These are phyloP conservation scores for Alopecurus myosuroides DNA, from an alignment of 176 grass and related monocot genomes.

Conservation along the genomic window DNA sequence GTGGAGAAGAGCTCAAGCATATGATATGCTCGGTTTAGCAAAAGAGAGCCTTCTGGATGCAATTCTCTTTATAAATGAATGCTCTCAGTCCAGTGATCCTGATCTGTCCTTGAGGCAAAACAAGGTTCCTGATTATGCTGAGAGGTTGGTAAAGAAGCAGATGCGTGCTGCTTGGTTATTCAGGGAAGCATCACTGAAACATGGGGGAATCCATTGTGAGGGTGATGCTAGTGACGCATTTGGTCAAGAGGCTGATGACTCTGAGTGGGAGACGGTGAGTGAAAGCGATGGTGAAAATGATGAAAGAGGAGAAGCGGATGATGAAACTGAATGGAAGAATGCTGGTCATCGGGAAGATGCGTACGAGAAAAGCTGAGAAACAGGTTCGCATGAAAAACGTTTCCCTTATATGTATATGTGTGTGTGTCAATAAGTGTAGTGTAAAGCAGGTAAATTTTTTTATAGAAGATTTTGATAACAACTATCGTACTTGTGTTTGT, in stretches of 20 bases:
- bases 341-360: conserved; percentile 47
- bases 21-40: conserved; percentile 95
- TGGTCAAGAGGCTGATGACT: conserved; percentile 82
- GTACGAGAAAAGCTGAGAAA: conserved; percentile 59
- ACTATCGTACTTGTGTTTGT: not conserved
- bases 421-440: not conserved
- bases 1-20: conserved; percentile 98
- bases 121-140: conserved; percentile 99
- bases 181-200: conserved; percentile 87
- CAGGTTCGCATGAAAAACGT: conserved; percentile 10
- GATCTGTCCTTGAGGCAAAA: conserved; percentile 89
- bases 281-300: conserved; percentile 77
- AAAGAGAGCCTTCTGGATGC: conserved; percentile 98
- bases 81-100: conserved; percentile 80
- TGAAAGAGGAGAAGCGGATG: conserved; percentile 47
- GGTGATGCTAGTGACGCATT: conserved; percentile 73
- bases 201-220: conserved; percentile 70
- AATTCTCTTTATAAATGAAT: conserved; percentile 97
- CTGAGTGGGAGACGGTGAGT: conserved; percentile 91
- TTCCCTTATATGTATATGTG: too few species aligned
- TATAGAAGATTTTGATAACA: not conserved
- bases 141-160: conserved; percentile 93
- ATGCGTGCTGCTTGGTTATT: conserved; percentile 97
- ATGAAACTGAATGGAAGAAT: conserved; percentile 69
- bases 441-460: not conserved